These are phyloP conservation scores for Teunomyces atbi DNA, from an alignment of 805 yeast species.

Conservation along the genomic window DNA sequence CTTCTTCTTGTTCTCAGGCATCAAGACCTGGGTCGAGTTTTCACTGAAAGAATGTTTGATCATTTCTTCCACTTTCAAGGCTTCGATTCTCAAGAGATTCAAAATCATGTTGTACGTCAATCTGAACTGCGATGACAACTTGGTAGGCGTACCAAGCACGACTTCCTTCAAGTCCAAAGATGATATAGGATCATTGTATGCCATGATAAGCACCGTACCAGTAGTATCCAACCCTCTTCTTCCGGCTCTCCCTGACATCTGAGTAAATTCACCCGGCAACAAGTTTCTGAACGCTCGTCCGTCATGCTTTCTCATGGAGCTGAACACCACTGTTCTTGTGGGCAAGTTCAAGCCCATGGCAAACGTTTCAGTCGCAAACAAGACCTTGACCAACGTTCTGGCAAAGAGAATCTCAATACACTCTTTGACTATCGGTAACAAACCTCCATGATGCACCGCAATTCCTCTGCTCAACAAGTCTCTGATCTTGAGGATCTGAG, in stretches of 20 bases:
- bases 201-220: constrained; percentile 93
- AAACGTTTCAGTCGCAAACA: constrained; percentile 97
- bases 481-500: constrained; percentile 82
- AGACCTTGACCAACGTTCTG: constrained; percentile 77
- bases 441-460: constrained; percentile 94
- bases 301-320: constrained; percentile 84
- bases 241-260: constrained; percentile 99
- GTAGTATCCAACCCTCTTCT: constrained; percentile 92
- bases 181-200: constrained; percentile 64
- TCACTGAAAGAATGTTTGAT: constrained; percentile 94
- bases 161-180: constrained; percentile 69
- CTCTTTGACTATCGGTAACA: constrained; percentile 90
- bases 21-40: constrained; percentile 75
- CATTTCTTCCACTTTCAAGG: constrained; percentile 96
- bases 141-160: constrained; percentile 86
- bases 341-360: constrained; percentile 98
- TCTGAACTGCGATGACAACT: constrained; percentile 86
- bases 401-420: constrained; percentile 90
- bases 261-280: constrained; percentile 95
- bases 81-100: constrained; percentile 88
- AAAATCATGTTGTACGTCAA: constrained; percentile 94
- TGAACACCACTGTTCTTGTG: constrained; percentile 92
- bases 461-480: constrained; percentile 87
- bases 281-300: constrained; percentile 79
- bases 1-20: constrained; percentile 80